Percentiles rank a stretch among this genome's conserved stretches.
phyloP scores from a whole-genome alignment of 306 rosid genomes.

The Mucuna pruriens region DNA sequence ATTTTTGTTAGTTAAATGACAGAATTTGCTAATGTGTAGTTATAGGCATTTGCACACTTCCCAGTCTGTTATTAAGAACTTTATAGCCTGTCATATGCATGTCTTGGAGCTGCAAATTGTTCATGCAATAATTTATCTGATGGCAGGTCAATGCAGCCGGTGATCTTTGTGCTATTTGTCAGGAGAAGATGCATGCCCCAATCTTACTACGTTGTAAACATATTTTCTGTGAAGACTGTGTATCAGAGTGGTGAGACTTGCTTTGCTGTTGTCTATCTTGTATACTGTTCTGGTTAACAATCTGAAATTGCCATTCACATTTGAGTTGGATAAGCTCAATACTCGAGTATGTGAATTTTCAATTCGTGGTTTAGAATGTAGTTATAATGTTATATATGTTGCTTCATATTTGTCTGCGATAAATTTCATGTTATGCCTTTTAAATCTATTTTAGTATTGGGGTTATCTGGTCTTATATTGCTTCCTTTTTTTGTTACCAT shows the following conservation, averaged over 20 bases:
- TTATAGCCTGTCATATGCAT: slow-evolving; percentile 25
- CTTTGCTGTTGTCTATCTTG: slow-evolving; percentile 25
- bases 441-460: neutral
- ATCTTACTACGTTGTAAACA: slow-evolving; percentile 92
- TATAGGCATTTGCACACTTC: neutral
- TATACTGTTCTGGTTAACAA: slow-evolving; percentile 4
- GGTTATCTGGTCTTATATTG: neutral
- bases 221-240: slow-evolving; percentile 98
- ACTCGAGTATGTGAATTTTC: neutral
- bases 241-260: slow-evolving; percentile 85
- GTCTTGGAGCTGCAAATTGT: slow-evolving; percentile 23
- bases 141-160: slow-evolving; percentile 90
- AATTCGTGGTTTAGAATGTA: neutral
- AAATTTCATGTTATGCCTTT: neutral
- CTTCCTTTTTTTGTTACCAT: neutral
- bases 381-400: slow-evolving; percentile 1
- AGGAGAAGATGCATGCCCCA: slow-evolving; percentile 99
- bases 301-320: slow-evolving; percentile 20
- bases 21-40: neutral
- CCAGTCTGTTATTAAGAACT: neutral
- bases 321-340: slow-evolving; percentile 21
- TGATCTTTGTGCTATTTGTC: slow-evolving; percentile 98
- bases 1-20: neutral
- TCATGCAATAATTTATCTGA: slow-evolving; percentile 31
- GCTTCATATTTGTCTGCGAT: neutral